Base-by-base conservation (phyloP, 208 protist species). In the Wallacemonas sp. region DNA sequence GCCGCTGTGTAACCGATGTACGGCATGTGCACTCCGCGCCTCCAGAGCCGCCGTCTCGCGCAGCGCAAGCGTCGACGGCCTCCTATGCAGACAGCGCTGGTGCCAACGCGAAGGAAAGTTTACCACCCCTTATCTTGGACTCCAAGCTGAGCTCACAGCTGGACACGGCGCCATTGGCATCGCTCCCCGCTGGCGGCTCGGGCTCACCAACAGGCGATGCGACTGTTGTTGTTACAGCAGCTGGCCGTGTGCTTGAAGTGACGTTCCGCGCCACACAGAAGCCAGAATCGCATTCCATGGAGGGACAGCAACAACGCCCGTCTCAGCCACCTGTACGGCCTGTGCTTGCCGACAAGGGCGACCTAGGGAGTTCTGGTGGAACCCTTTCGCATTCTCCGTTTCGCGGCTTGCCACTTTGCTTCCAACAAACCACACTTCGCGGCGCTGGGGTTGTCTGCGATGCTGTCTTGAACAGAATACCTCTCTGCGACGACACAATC, bases 21-120 rank as follows among this genome's bases (percentile, higher is more conserved):
- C 26, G 51, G 14, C 51, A 58, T 19, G 17, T 58, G 51, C 26
- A 39, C 28, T 33, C 51, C 17, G 28, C 26, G 8, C 51, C 51
- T 9, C 51, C 51, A n/a, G 51, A 33, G n/a, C 51, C 51, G 15
- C 51, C 51, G n/a, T n/a, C 14, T 21, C 41, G 51, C 51, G 51
- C 30, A 27, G n/a, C 21, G 46, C 46, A 9, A 8, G 17, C 46
- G n/a, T 26, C 46, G 17, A 8, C 21, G 46, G 6, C 1, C 9
- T 30, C 15, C 9, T 8, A 26, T 6, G 0, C 3, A 19, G 26
- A 9, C 22, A 31, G 26, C 46, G 24, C 8, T 22, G 46, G 6
- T 19, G 26, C 46, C 4, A 26, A 8, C 9, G 9, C 46, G 26
- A 26, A 19, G 46, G 9, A 26, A 9, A 58, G 6, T 8, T 21